phyloP scores from a whole-genome alignment of 257 asterid species.

The Cruciata laevipes region DNA sequence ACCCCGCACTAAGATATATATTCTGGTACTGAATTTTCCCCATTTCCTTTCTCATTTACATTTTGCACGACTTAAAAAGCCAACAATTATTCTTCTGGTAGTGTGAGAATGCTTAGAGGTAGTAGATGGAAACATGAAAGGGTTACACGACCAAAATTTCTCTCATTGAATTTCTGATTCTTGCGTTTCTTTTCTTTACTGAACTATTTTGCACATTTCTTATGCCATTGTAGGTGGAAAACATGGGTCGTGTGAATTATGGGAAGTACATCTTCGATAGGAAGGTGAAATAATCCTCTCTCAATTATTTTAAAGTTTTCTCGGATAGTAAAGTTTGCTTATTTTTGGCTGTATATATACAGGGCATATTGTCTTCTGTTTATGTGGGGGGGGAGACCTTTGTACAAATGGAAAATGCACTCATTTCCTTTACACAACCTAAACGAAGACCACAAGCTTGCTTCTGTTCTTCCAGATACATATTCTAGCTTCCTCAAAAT shows the following conservation, averaged over 20 bases:
- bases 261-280: conserved; percentile 68
- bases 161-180: neutral
- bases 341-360: conserved; percentile 13
- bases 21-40: conserved; percentile 50
- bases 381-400: conserved; percentile 51
- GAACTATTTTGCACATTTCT: conserved; percentile 6
- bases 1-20: conserved; percentile 38
- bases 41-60: neutral
- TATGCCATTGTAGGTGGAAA: conserved; percentile 62
- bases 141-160: neutral
- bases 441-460: conserved; percentile 34
- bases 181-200: neutral
- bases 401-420: conserved; percentile 69
- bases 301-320: conserved; percentile 2
- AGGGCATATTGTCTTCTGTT: conserved; percentile 88
- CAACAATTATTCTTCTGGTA: neutral
- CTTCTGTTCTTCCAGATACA: conserved; percentile 32
- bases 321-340: neutral
- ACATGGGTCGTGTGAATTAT: conserved; percentile 94
- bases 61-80: neutral
- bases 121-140: neutral
- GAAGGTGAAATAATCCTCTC: conserved; percentile 51
- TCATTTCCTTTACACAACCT: conserved; percentile 59
- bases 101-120: no score
- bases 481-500: conserved; percentile 11